Conservation (phyloP, 176 grass and related monocot species). For the Avena insularis region DNA sequence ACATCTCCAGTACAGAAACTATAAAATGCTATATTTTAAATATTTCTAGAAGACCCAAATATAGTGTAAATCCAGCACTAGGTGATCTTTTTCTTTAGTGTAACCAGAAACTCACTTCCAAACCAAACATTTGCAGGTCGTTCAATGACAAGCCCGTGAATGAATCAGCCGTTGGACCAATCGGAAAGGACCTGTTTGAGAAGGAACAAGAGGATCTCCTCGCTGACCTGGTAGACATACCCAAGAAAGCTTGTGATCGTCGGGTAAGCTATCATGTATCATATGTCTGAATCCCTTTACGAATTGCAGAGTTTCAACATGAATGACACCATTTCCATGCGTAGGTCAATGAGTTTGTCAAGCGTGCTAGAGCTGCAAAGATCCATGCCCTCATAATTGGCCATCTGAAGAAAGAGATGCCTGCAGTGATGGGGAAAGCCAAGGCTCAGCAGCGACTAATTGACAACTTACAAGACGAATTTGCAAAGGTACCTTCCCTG, state of each 20-base stretch:
- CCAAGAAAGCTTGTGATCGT: slow-evolving; percentile 93
- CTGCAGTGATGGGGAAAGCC: slow-evolving; percentile 88
- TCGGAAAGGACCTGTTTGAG: slow-evolving; percentile 94
- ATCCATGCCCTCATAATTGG: slow-evolving; percentile 91
- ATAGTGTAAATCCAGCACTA: not conserved
- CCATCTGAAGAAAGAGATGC: slow-evolving; percentile 91
- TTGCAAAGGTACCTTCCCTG: slow-evolving; percentile 58
- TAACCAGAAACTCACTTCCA: slow-evolving; percentile 13
- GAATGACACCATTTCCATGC: not conserved
- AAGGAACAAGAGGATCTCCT: slow-evolving; percentile 92
- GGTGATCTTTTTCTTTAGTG: not conserved
- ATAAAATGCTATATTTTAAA: not conserved
- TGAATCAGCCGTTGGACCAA: slow-evolving; percentile 68
- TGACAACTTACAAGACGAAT: slow-evolving; percentile 72
- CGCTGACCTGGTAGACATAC: slow-evolving; percentile 85
- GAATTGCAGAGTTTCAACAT: not conserved
- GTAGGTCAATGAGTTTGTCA: slow-evolving; percentile 95
- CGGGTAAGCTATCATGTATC: slow-evolving; percentile 50
- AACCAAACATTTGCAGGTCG: slow-evolving; percentile 56
- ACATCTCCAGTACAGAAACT: not conserved
- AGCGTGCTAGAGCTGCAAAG: slow-evolving; percentile 83
- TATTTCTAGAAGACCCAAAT: not conserved
- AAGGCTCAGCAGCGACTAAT: slow-evolving; percentile 90
- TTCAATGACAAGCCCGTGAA: slow-evolving; percentile 94
- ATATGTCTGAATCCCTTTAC: not conserved